phyloP scores from a whole-genome alignment of 2,329 filamentous ascomycete species.

The Calonectria hawksworthii region DNA sequence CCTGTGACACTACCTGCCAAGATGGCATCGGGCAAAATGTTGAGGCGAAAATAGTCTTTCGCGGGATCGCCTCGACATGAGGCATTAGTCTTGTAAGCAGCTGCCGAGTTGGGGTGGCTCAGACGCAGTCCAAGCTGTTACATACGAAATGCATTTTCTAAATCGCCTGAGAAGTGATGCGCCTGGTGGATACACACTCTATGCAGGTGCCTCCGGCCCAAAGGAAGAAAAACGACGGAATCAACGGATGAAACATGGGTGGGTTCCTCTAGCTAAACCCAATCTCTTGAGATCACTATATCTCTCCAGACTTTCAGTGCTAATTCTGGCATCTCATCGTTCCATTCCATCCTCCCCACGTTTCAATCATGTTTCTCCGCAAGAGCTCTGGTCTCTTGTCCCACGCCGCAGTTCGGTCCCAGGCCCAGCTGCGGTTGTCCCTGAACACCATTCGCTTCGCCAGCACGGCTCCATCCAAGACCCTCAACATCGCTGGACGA shows the following conservation, averaged over 20 bases:
- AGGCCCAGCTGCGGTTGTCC: slow-evolving; percentile 5
- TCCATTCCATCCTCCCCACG: slow-evolving; percentile 17
- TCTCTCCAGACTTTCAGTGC: slow-evolving; percentile 1
- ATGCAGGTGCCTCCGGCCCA: slow-evolving; percentile 15
- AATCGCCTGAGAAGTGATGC: neutral
- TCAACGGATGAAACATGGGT: slow-evolving; percentile 7
- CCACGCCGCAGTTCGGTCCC: slow-evolving; percentile 5
- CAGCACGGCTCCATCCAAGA: slow-evolving; percentile 13
- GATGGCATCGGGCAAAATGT: neutral
- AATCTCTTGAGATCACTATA: slow-evolving; percentile 2
- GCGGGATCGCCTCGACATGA: neutral
- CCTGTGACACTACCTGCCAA: neutral
- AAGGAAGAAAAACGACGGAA: neutral
- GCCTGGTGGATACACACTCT: neutral
- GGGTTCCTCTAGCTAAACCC: slow-evolving; percentile 2
- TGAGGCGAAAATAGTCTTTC: neutral
- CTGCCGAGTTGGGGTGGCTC: neutral
- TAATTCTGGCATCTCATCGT: slow-evolving; percentile 8
- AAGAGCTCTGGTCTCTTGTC: slow-evolving; percentile 12
- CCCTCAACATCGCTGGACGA: slow-evolving; percentile 14
- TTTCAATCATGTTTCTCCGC: slow-evolving; percentile 18
- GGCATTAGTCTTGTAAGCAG: neutral
- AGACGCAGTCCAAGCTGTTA: neutral
- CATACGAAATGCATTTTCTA: neutral
- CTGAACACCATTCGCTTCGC: slow-evolving; percentile 11